Base-by-base conservation (phyloP, 2,329 filamentous ascomycete species). In the Fusarium chaquense region DNA sequence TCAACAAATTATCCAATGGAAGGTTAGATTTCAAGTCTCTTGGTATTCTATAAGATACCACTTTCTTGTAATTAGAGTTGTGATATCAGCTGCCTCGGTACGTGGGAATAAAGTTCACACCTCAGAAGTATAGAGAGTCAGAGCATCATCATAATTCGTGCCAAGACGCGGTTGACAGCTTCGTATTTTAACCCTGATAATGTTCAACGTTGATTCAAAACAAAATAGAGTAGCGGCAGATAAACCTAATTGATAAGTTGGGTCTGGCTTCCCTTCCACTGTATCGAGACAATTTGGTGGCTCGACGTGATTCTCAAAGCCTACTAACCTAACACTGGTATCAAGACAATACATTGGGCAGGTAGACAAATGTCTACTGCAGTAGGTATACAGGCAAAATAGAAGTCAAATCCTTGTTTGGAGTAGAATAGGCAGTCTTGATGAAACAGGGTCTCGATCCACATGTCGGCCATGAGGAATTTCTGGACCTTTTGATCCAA, bases 41-140 rank as follows among this genome's bases (percentile, higher is more conserved):
- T 33, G 6, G 7, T 16, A 8, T 6, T 15, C 32, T 33, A 33
- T 33, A 33, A 33, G 13, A 16, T 33, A 33, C 32, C 4, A 15
- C 13, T 33, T 33, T 33, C 32, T 33, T 33, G 15, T 11, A 33
- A 33, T 15, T 16, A 15, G 32, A 33, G 32, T 15, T 33, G 6
- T 30, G 9, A 30, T 30, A 30, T 11, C 10, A 30, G 9, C 33
- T 35, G 7, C 33, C 33, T 12, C 8, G 15, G 20, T 51, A 59
- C n/a, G 33, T 35, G 54, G 35, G 47, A 68, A 70, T 62, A 70
- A 67, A 45, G 66, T 70, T 69, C 66, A 63, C 57, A 69, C 61
- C 62, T 69, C 63, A 70, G 66, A 69, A 69, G 65, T 43, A 43
- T 69, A 69, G 15, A 52, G 22, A 38, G 40, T 50, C 22, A 50